A percentile compares a stretch with the other conserved stretches of the same genome.
Evolutionary conservation across 106 monocot species (phyloP).

Genomic region (Platanthera zijinensis): DNA sequence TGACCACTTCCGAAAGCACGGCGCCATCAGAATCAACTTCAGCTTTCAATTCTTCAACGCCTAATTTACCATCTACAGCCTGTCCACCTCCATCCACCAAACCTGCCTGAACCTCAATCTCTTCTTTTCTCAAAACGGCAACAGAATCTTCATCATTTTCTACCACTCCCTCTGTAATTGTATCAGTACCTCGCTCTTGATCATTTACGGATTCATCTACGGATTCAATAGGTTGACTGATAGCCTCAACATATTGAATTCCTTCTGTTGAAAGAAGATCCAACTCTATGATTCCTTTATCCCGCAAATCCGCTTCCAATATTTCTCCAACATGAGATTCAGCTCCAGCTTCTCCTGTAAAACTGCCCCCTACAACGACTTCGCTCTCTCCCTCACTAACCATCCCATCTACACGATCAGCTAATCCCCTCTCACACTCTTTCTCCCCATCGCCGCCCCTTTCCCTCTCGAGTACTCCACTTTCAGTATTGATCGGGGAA

Average conservation of each 20-base stretch:
- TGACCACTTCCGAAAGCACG: not conserved
- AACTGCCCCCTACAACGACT: not conserved
- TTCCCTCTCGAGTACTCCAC: not conserved
- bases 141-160: not conserved
- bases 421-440: not conserved
- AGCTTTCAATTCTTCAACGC: not conserved
- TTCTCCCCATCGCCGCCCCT: not conserved
- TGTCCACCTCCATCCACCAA: not conserved
- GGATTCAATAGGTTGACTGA: not conserved
- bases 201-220: not conserved
- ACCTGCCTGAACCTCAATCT: not conserved
- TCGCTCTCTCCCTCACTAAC: not conserved
- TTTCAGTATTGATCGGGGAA: not conserved
- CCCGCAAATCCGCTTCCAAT: not conserved
- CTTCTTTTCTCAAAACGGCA: not conserved
- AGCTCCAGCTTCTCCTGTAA: not conserved
- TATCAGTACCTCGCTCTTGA: not conserved
- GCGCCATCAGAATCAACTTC: not conserved
- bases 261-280: not conserved
- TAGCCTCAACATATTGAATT: not conserved
- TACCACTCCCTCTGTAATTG: not conserved
- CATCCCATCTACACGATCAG: constrained; percentile 4
- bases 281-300: not conserved
- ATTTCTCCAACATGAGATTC: not conserved
- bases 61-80: not conserved